phyloP scores from a whole-genome alignment of 73 alveolate species.

The Paramecium bursaria region DNA sequence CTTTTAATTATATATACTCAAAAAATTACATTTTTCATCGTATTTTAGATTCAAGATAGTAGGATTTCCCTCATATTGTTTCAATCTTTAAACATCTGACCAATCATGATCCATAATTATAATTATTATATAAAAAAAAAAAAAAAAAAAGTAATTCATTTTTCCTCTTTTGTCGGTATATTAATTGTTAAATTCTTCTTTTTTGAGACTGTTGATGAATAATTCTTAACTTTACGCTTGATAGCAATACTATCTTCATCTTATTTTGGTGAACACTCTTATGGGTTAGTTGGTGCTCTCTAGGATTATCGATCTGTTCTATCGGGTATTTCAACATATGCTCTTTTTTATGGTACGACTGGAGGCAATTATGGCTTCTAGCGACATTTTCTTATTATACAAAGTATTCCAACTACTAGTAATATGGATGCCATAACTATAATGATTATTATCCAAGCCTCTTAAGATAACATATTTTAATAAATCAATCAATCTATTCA shows the following conservation, averaged over 20 bases:
- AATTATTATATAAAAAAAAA: no score
- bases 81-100: constrained; percentile 54
- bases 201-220: constrained; percentile 34
- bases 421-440: no score
- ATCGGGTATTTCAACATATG: constrained; percentile 64
- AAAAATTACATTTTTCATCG: constrained; percentile 20
- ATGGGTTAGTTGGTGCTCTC: constrained; percentile 49
- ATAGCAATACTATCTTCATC: constrained; percentile 63
- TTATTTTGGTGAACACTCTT: constrained; percentile 31
- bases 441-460: no score
- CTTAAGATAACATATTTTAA: neutral
- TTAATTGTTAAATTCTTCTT: constrained; percentile 56
- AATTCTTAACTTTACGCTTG: constrained; percentile 44
- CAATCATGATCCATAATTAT: neutral
- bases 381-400: no score
- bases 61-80: constrained; percentile 37
- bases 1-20: neutral
- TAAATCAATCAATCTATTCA: constrained; percentile 40
- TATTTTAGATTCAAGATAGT: constrained; percentile 38
- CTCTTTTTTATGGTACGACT: no score
- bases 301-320: constrained; percentile 27
- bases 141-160: no score
- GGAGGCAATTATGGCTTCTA: no score
- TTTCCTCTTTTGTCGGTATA: no score
- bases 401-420: no score